phyloP scores from a whole-genome alignment of 2,329 filamentous ascomycete genomes.

The Hirsutella minnesotensis region DNA sequence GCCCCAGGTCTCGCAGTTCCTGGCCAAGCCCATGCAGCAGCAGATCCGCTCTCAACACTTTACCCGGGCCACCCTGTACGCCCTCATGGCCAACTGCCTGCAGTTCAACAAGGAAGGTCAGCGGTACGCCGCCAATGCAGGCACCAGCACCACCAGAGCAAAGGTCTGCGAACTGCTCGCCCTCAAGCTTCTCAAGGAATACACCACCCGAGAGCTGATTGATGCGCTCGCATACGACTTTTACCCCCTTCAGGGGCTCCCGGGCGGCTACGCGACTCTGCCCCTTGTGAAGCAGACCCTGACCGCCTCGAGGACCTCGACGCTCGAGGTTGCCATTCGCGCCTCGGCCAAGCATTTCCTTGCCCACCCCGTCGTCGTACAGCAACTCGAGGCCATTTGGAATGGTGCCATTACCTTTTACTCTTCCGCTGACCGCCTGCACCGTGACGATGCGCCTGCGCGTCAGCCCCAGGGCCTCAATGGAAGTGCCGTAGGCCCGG shows the following conservation, averaged over 20 bases:
- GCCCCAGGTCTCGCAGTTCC: slow-evolving; percentile 91
- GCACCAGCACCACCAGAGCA: slow-evolving; percentile 71
- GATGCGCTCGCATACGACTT: slow-evolving; percentile 94
- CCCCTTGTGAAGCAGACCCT: slow-evolving; percentile 30
- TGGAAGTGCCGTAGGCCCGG: slow-evolving; percentile 19
- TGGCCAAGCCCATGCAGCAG: slow-evolving; percentile 90
- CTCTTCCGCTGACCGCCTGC: slow-evolving; percentile 73
- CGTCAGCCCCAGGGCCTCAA: slow-evolving; percentile 11
- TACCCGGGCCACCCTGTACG: slow-evolving; percentile 76
- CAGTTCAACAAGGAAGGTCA: slow-evolving; percentile 87
- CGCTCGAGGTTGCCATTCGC: slow-evolving; percentile 84
- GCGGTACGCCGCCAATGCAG: slow-evolving; percentile 70
- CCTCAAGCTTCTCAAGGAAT: slow-evolving; percentile 82
- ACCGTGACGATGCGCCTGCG: slow-evolving; percentile 40
- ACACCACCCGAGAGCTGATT: slow-evolving; percentile 78
- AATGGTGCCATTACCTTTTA: slow-evolving; percentile 92
- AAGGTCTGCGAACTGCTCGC: slow-evolving; percentile 85
- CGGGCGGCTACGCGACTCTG: slow-evolving; percentile 29
- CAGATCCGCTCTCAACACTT: slow-evolving; percentile 77
- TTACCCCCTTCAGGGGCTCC: slow-evolving; percentile 75
- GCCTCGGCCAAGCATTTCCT: slow-evolving; percentile 88
- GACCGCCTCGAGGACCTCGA: slow-evolving; percentile 68
- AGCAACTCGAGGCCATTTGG: slow-evolving; percentile 96
- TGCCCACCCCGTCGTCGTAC: slow-evolving; percentile 81
- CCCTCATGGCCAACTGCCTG: slow-evolving; percentile 83